Base-by-base conservation (phyloP, 257 asterid genomes). In the Solanum infundibuliforme region DNA sequence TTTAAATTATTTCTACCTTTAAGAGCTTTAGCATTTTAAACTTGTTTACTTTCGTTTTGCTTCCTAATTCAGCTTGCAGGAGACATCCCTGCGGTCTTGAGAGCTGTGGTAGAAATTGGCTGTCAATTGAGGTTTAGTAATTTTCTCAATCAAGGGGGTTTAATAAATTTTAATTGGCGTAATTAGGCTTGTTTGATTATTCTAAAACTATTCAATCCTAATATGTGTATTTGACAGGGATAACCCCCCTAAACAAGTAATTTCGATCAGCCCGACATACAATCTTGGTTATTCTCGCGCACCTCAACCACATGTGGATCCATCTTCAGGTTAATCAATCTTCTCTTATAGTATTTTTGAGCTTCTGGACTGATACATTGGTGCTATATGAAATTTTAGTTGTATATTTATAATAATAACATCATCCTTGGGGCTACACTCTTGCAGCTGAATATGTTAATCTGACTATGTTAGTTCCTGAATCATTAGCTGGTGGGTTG, bases 401-500 rank as follows among this genome's bases (percentile, higher is more conserved):
- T 2, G 20, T 23, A 87, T 91, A 82, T 90, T 41, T 83, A 79
- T 87, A 88, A 88, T 85, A 73, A 91, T 87, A 87, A 92, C 93
- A 88, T 91, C 92, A 89, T 90, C 86, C 81, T 89, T 89, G 87
- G 90, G 92, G 89, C 88, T 90, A 86, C 66, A 20, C 90, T 92
- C 90, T 92, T 92, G 95, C 98, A 97, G 99, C 92, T 94, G 97
- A 95, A 83, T 93, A 90, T 91, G 96, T 90, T 65, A 93, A 92
- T 88, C 87, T 96, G 94, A 98, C 94, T 76, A 93, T 96, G 86
- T 85, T 93, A 96, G 95, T 97, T 89, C 98, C 99, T 69, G 99
- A 97, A 90, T 87, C 95, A 88, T 90, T 97, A 89, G 98, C 96
- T 86, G 98, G 99, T 5, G 99, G 99, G 85, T 92, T 97, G 93